Evolutionary conservation across 352 stramenopile species (phyloP).

Genomic region (Phytophthora crassamura): DNA sequence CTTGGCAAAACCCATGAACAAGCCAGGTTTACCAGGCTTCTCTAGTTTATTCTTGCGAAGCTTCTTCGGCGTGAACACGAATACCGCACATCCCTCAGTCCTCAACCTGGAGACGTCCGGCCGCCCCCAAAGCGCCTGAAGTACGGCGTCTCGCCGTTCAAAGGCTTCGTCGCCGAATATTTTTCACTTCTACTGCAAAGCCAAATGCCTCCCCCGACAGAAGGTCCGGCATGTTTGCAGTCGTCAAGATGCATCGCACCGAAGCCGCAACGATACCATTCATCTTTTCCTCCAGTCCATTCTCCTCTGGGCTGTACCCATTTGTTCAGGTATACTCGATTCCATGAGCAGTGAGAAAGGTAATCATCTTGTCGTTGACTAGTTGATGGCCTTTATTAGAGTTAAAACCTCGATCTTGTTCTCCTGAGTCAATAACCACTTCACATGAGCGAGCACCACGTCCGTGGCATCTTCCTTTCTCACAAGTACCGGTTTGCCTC

Average conservation of each 20-base stretch:
- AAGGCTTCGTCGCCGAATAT: neutral
- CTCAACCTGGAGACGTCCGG: conserved; percentile 13
- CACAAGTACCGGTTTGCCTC: no score
- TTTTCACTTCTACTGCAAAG: conserved; percentile 13
- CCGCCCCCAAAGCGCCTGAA: conserved; percentile 6
- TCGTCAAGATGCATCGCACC: neutral
- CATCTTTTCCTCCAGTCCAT: neutral
- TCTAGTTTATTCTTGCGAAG: conserved; percentile 4
- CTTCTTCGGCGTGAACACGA: conserved; percentile 14
- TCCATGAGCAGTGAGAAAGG: neutral
- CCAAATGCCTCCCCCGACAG: conserved; percentile 6
- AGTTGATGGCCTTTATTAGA: neutral
- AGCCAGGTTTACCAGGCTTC: conserved; percentile 11
- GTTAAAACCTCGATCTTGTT: no score
- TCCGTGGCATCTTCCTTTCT: no score
- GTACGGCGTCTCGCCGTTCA: conserved; percentile 13
- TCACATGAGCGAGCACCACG: no score
- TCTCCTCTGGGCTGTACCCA: neutral
- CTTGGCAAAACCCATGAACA: conserved; percentile 11
- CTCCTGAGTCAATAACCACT: no score
- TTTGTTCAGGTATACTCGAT: conserved; percentile 3
- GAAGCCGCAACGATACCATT: neutral
- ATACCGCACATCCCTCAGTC: conserved; percentile 13
- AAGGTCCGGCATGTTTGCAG: conserved; percentile 7
- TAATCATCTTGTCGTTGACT: neutral